Base-by-base conservation (phyloP, 179 eudicot genomes). In the Beta corolliflora region DNA sequence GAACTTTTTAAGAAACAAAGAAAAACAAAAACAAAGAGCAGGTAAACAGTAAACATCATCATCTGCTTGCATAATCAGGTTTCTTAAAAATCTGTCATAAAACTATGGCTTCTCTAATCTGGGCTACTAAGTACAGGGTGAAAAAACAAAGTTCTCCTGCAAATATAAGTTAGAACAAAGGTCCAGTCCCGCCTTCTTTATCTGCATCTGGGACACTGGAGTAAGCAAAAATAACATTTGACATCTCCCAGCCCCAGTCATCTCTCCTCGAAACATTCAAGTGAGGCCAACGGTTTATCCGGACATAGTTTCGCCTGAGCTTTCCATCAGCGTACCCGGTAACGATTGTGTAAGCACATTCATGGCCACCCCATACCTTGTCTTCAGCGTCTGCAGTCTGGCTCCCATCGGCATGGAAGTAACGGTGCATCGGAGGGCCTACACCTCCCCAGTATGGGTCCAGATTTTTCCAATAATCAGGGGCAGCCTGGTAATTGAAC, bases 211-310 rank as follows among this genome's bases (percentile, higher is more conserved):
- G 93, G 71, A 94, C 66, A 77, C 97, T 94, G 29, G 89, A 78
- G 82, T 95, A 95, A 65, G 87, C 80, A 78, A 79, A 91, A 21
- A 92, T 77, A 73, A 81, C 69, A 81, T 89, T 95, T 58, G 91
- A 83, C 89, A 95, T 83, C 79, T 92, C 94, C 97, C 98, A 95
- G 65, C 97, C 88, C 98, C 98, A 95, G 72, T 95, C 97, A 7
- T 80, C 79, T 80, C 89, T 92, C 84, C 97, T 92, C 10, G 89
- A 73, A 23, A 93, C 85, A 9, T 70, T 70, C 77, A 95, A 55
- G 10, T 76, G 88, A 19, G 95, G 97, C 98, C 97, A 92, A 5
- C 97, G 87, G 87, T 93, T 93, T 25, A 95, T 89, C 85, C 98
- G 89, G 54, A 95, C 97, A 45, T 93, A 93, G 84, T 95, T 93